These are phyloP conservation scores for Ziziphus jujuba DNA, from an alignment of 306 rosid genomes.

Conservation along the genomic window DNA sequence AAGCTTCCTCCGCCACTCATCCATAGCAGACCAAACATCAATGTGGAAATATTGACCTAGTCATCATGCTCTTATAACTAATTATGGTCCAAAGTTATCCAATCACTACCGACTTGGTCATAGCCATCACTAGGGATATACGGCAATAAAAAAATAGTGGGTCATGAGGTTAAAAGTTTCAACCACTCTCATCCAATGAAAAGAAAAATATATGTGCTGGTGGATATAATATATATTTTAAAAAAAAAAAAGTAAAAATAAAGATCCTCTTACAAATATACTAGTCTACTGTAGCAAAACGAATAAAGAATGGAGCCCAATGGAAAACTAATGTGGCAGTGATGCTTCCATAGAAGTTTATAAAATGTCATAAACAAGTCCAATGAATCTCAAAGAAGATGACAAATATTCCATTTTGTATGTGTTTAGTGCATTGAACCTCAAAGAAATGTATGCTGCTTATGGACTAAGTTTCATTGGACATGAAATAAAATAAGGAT, in stretches of 20 bases:
- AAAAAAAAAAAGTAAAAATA: background rate
- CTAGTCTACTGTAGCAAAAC: background rate
- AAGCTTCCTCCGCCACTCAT: too few species aligned
- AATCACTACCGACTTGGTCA: conserved; percentile 6
- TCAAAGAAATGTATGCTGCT: too few species aligned
- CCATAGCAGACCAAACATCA: background rate
- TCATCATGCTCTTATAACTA: background rate
- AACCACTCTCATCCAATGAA: background rate
- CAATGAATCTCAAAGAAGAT: conserved; percentile 8
- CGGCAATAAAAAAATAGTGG: background rate
- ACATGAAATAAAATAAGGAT: too few species aligned
- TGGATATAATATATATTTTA: background rate
- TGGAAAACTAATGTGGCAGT: background rate
- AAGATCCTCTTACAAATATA: background rate
- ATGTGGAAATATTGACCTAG: background rate
- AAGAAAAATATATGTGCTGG: background rate
- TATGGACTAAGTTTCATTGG: too few species aligned
- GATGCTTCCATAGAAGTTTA: background rate
- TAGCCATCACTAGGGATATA: background rate
- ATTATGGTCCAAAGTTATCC: background rate
- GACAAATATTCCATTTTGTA: background rate
- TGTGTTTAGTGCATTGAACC: background rate
- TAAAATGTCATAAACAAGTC: background rate
- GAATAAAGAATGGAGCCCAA: background rate
- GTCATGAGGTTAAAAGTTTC: background rate